Evolutionary conservation across 2,329 filamentous ascomycete species (phyloP), one percentile per base, ranked within the genome.

Genomic region (Colletotrichum tofieldiae): DNA sequence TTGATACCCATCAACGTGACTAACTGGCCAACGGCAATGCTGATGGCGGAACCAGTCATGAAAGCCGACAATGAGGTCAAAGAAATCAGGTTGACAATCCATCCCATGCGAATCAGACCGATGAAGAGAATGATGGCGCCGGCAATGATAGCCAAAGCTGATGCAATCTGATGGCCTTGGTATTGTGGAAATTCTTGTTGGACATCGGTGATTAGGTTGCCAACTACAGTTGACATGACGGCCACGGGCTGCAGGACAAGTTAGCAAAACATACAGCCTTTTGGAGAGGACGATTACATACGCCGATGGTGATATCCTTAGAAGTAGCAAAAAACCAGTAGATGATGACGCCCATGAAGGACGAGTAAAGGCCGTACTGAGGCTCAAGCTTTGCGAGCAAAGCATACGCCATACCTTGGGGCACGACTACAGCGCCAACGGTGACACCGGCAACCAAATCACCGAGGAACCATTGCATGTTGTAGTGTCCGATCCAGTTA

Each of bases 301-400:
- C 93, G 20, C 96, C 96, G 68, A 98, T 98, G 12, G 96, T 98
- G 79, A 99, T 98, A 82, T 99, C 96, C 81, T 98, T 99, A 18
- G 96, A 98, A 0, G 96, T 99, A 43, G 95, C 96, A 79, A 98
- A 98, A 79, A 98, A 93, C 96, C 96, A 98, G 83, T 99, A 99
- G 73, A 98, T 88, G 74, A 98, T 82, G 20, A 97, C 95, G 62
- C 96, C 96, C 89, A 98, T 96, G 80, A 99, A 98, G 0, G 96
- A 98, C 0, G 96, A 96, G 83, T 97, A 97, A 0, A 98, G 88
- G 64, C 96, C 96, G 78, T 92, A 98, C 79, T 98, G 88, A 7
- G 93, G 89, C 0, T 90, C 87, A n/a, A 98, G 87, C 73, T 92
- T 89, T 55, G 96, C 96, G 35, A 98, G 87, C 73, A 92, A 87